Base-by-base conservation (phyloP, 306 rosid species). In the Rosa multiflora region DNA sequence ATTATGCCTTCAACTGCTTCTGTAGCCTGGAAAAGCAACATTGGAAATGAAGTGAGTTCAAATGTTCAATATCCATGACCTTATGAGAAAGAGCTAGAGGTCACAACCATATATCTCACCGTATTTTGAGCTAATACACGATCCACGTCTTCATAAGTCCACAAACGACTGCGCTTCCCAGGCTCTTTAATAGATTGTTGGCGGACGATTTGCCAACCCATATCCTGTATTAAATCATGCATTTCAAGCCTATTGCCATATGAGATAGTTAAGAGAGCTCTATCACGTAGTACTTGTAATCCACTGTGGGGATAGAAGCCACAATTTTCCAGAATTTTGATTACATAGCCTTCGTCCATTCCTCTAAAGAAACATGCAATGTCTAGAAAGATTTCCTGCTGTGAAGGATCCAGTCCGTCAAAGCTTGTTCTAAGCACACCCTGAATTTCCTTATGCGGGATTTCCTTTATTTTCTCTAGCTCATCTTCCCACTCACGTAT, bases 361-460 rank as follows among this genome's bases (percentile, higher is more conserved):
- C 89, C 90, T 17, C 81, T 82, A 52, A 88, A 88, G 78, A 86
- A 88, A 51, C 90, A 86, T 23, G 62, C 26, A 55, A 55, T 8
- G 20, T 75, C 76, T 20, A 85, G 35, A 35, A 85, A 85, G 3
- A 79, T 79, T 15, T 63, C 74, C 79, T 79, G 81, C 46, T 73
- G 78, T 17, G 43, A 5, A 1, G 10, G 32, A 37, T 63, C 73
- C 43, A 80, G 29, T 6, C 78, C 83, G 51, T 80, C 79, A 73
- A 13, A 80, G 40, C 83, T 80, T 68, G 74, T 49, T 23, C 55
- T 74, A 6, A 80, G 73, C 62, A 47, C 46, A 0, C 42, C 67
- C 26, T 15, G 40, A 12, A 73, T 64, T 37, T 35, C 48, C 2
- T 13, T 21, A 37, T 61, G 52, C 5, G 73, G 78, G 18, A 23